Conservation (phyloP, 345 rosid species). For the Melaleuca alternifolia region DNA sequence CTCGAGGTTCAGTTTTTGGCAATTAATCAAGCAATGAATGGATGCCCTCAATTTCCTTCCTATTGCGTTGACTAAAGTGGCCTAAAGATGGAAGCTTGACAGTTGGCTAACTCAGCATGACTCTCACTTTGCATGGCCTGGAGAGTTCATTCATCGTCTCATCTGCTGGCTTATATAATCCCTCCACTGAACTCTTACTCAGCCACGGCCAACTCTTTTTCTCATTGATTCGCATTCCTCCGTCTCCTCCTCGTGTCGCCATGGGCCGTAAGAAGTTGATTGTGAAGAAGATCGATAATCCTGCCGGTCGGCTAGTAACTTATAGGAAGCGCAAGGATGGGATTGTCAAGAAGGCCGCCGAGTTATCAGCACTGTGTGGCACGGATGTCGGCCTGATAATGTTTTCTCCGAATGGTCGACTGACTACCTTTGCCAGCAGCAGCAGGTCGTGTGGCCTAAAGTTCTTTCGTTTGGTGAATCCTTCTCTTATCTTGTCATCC, state of each 20-base stretch:
- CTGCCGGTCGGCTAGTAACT: background rate
- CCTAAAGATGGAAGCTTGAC: background rate
- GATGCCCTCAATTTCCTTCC: background rate
- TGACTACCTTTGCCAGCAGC: conserved; percentile 6
- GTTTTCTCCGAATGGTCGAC: conserved; percentile 20
- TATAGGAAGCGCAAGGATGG: conserved; percentile 17
- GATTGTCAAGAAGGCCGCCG: conserved; percentile 17
- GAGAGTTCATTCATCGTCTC: background rate
- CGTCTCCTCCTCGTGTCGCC: background rate
- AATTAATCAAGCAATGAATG: background rate
- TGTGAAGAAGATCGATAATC: conserved; percentile 1
- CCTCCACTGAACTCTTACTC: background rate
- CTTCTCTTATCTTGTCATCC: background rate
- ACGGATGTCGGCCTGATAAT: conserved; percentile 15
- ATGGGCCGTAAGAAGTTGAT: conserved; percentile 4
- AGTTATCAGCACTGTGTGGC: conserved; percentile 8
- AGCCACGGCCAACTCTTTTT: background rate
- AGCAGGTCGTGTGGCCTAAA: conserved; percentile 14
- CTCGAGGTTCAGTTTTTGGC: background rate
- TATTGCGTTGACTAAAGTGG: background rate
- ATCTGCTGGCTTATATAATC: background rate
- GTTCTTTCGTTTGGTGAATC: background rate
- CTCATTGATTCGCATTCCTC: background rate
- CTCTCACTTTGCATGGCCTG: background rate
- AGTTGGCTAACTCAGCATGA: background rate